phyloP scores from a whole-genome alignment of 805 yeast species.

The Dipodascus geniculatus region DNA sequence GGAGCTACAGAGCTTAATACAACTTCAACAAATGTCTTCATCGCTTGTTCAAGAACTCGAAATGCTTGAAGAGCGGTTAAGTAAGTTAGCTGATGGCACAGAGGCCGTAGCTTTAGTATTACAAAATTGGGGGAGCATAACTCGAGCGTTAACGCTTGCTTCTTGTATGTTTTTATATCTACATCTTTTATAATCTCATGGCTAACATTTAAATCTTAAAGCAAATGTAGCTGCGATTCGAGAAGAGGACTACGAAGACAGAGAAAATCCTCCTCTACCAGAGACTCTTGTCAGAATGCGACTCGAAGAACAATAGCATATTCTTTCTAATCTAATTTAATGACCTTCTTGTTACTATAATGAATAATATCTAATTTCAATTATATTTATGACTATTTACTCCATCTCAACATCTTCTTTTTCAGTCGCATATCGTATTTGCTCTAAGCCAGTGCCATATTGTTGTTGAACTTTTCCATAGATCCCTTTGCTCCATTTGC shows the following conservation, averaged over 20 bases:
- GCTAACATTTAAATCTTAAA: not conserved
- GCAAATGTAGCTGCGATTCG: constrained; percentile 32
- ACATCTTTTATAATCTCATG: not conserved
- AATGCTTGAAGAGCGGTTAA: constrained; percentile 36
- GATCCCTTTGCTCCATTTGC: constrained; percentile 16
- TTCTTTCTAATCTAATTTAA: not conserved
- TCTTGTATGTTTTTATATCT: constrained; percentile 19
- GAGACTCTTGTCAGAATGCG: constrained; percentile 23
- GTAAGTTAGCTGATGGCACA: constrained; percentile 43
- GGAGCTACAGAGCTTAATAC: constrained; percentile 40
- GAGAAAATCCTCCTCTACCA: constrained; percentile 17
- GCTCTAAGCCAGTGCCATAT: not conserved
- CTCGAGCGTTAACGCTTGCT: constrained; percentile 51
- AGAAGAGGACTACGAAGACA: constrained; percentile 31
- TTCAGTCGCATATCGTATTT: not conserved
- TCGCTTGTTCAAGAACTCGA: constrained; percentile 37
- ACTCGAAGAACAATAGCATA: constrained; percentile 19
- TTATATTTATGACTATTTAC: not conserved
- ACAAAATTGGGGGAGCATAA: constrained; percentile 54
- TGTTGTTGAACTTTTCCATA: constrained; percentile 15
- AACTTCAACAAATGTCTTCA: constrained; percentile 36
- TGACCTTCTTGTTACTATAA: not conserved
- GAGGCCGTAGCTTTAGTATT: constrained; percentile 47
- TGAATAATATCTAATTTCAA: too few relatives aligned
- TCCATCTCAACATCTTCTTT: constrained; percentile 1